phyloP scores from a whole-genome alignment of 106 monocot species.

The Dendrobium huoshanense region DNA sequence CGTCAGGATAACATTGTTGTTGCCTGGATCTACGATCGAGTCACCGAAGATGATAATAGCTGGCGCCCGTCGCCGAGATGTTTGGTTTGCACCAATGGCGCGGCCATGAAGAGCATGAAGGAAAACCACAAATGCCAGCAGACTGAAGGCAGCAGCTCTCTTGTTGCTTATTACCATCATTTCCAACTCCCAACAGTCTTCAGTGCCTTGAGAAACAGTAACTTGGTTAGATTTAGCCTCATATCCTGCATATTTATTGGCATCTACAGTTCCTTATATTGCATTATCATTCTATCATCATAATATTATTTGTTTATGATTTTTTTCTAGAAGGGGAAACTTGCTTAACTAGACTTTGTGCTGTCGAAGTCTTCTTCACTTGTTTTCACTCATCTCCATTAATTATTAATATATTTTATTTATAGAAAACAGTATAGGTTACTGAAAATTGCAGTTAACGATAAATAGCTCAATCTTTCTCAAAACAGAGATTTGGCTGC shows the following conservation, averaged over 20 bases:
- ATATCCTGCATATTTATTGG: not conserved
- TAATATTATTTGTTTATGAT: not conserved
- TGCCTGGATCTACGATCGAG: slow-evolving; percentile 85
- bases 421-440: not conserved
- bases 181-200: not conserved
- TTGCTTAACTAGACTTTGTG: not conserved
- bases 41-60: slow-evolving; percentile 70
- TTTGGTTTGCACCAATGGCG: not conserved
- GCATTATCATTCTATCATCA: not conserved
- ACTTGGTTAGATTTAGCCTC: not conserved
- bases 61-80: not conserved
- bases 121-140: not conserved
- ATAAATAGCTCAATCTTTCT: not conserved
- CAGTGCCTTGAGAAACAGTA: not conserved
- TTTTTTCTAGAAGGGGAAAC: slow-evolving; percentile 4
- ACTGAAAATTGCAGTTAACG: not conserved
- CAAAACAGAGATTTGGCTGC: no score
- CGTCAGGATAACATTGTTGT: slow-evolving; percentile 61
- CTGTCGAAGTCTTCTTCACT: not conserved
- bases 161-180: not conserved
- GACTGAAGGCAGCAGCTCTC: not conserved
- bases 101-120: not conserved
- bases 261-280: not conserved
- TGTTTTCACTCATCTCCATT: not conserved
- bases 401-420: not conserved